Evolutionary conservation across 768 basidiomycete genomes (phyloP).

Genomic region (Leucocoprinus birnbaumii): DNA sequence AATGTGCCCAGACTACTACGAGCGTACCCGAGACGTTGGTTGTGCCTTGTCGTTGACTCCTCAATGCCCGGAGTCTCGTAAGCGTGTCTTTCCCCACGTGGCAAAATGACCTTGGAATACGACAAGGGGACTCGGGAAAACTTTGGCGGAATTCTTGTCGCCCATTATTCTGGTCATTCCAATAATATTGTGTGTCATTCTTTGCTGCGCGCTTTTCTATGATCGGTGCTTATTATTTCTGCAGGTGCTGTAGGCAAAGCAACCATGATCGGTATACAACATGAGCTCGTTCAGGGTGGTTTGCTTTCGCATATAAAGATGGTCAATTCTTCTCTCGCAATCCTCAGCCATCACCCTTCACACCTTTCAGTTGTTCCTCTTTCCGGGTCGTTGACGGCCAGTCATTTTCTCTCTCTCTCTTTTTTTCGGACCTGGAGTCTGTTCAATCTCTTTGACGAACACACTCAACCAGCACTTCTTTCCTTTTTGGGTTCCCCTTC

Average conservation of each 20-base stretch:
- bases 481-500: background rate
- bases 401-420: conserved; percentile 23
- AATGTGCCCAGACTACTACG: too few relatives aligned
- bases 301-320: background rate
- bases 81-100: background rate
- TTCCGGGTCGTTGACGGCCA: conserved; percentile 44
- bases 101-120: background rate
- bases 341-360: background rate
- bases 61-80: background rate
- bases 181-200: background rate
- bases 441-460: conserved; percentile 13
- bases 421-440: conserved; percentile 47
- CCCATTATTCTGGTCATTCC: conserved; percentile 10
- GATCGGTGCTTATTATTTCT: background rate
- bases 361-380: too few relatives aligned
- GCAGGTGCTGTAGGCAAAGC: conserved; percentile 9
- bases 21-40: too few relatives aligned
- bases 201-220: background rate
- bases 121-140: background rate
- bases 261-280: conserved; percentile 11
- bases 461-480: conserved; percentile 5
- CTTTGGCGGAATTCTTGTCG: conserved; percentile 2
- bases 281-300: background rate
- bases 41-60: too few relatives aligned
- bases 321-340: background rate